phyloP scores from a whole-genome alignment of 2,329 filamentous ascomycete species.

The Macroventuria anomochaeta region DNA sequence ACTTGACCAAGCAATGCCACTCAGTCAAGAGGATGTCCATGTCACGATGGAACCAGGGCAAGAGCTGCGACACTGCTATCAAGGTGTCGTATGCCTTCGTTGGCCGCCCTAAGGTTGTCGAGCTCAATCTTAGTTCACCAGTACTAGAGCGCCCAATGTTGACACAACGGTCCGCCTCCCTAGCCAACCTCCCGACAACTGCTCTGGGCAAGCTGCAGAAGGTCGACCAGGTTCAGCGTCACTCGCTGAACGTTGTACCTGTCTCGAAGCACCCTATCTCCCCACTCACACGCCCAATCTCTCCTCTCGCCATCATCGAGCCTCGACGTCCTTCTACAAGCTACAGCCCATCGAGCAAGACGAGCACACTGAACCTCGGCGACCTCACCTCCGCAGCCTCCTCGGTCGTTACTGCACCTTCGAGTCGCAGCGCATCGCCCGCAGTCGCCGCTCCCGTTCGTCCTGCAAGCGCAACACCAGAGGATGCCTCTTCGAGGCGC shows the following conservation, averaged over 20 bases:
- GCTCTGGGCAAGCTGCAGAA: slow-evolving; percentile 39
- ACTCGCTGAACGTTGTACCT: slow-evolving; percentile 34
- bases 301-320: slow-evolving; percentile 31
- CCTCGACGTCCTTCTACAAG: slow-evolving; percentile 39
- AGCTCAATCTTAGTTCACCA: slow-evolving; percentile 37
- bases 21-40: slow-evolving; percentile 44
- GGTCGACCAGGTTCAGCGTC: slow-evolving; percentile 33
- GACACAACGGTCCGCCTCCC: slow-evolving; percentile 42
- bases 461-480: slow-evolving; percentile 31
- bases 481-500: slow-evolving; percentile 24
- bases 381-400: slow-evolving; percentile 32
- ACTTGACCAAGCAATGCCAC: slow-evolving; percentile 33
- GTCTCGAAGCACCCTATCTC: slow-evolving; percentile 16
- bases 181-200: slow-evolving; percentile 41
- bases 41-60: slow-evolving; percentile 41
- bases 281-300: slow-evolving; percentile 30
- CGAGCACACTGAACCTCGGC: slow-evolving; percentile 27
- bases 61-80: slow-evolving; percentile 47
- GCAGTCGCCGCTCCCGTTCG: slow-evolving; percentile 29
- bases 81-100: slow-evolving; percentile 47
- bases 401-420: slow-evolving; percentile 33
- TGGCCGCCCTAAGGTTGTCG: slow-evolving; percentile 48
- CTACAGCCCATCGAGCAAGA: slow-evolving; percentile 35
- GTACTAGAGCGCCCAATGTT: slow-evolving; percentile 26
- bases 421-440: slow-evolving; percentile 36